Percentiles rank a stretch among this genome's conserved stretches.
These are phyloP conservation scores for Lumnitzera littorea DNA, from an alignment of 345 rosid genomes.

Conservation along the genomic window DNA sequence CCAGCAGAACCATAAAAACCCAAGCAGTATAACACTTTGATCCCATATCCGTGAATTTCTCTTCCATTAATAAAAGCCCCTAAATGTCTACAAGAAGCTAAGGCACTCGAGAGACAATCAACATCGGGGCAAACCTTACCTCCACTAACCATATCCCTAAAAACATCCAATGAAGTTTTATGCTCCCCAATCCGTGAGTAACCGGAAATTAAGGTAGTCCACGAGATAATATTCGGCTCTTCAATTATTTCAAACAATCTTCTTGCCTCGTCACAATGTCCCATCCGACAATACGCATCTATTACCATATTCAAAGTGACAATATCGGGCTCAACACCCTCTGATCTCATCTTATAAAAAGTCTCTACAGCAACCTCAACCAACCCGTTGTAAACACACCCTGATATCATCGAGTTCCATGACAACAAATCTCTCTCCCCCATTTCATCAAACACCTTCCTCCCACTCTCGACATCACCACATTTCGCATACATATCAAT, in stretches of 20 bases:
- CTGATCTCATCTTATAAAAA: conserved; percentile 14
- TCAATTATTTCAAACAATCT: conserved; percentile 17
- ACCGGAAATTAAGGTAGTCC: conserved; percentile 35
- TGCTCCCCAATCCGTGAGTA: conserved; percentile 21
- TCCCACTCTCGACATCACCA: conserved; percentile 14
- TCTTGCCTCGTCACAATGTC: conserved; percentile 25
- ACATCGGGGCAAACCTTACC: conserved; percentile 19
- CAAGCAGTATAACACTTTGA: conserved; percentile 10
- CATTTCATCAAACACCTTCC: conserved; percentile 28
- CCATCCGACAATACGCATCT: conserved; percentile 33
- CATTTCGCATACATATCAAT: conserved; percentile 35
- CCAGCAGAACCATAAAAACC: conserved; percentile 27
- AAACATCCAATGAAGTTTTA: conserved; percentile 14
- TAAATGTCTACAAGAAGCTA: conserved; percentile 23
- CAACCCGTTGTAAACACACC: conserved; percentile 21
- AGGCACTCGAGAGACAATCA: conserved; percentile 23
- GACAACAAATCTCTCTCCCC: conserved; percentile 26
- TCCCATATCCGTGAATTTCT: conserved; percentile 29
- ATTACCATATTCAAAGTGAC: conserved; percentile 29
- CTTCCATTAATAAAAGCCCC: conserved; percentile 20
- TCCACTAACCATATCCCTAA: conserved; percentile 18
- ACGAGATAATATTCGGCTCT: conserved; percentile 26
- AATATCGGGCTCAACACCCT: conserved; percentile 25
- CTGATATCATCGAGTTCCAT: conserved; percentile 35
- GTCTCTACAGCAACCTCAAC: conserved; percentile 18